Base-by-base conservation (phyloP, 306 rosid genomes). In the Pyrus pyrifolia region DNA sequence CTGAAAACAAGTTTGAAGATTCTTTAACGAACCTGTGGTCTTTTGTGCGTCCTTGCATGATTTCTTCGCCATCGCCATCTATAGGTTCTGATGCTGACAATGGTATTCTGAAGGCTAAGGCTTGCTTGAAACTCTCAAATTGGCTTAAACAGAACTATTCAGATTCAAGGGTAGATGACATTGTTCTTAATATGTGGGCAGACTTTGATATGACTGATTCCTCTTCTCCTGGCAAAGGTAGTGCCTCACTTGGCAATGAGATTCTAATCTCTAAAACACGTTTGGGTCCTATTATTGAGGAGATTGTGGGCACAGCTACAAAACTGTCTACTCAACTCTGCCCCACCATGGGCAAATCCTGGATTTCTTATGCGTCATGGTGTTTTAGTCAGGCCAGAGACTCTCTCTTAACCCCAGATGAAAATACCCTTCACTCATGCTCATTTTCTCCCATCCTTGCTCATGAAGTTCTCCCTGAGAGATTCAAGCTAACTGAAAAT, bases 351-450 rank as follows among this genome's bases (percentile, higher is more conserved):
- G 97, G 94, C 31, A 93, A 93, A 84, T 86, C 98, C 74, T 93
- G 98, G 98, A 88, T 90, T 80, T 88, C 93, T 69, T 93, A 93
- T 86, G 98, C 98, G 64, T 87, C 93, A 78, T 93, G 98, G 98
- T 93, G 98, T 89, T 88, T 91, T 82, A 81, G 81, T 80, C 97
- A 90, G 83, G 98, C 97, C 53, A 86, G 76, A 80, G 83, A 86
- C 80, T 87, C 93, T 53, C 97, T 91, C 68, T 70, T 42, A 71
- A 81, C 71, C 72, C 81, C 84, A 70, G 76, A 76, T 79, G 91
- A 81, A 85, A 86, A 85, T 53, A 74, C 83, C 53, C 87, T 90
- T 46, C 81, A 3, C 68, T 69, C 92, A 14, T 87, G 96, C 84
- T 79, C 65, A 31, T 90, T 90, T 85, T 93, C 96, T 85, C 83